These are phyloP conservation scores for Tricholoma saponaceum DNA, from an alignment of 768 basidiomycete genomes.

Conservation along the genomic window DNA sequence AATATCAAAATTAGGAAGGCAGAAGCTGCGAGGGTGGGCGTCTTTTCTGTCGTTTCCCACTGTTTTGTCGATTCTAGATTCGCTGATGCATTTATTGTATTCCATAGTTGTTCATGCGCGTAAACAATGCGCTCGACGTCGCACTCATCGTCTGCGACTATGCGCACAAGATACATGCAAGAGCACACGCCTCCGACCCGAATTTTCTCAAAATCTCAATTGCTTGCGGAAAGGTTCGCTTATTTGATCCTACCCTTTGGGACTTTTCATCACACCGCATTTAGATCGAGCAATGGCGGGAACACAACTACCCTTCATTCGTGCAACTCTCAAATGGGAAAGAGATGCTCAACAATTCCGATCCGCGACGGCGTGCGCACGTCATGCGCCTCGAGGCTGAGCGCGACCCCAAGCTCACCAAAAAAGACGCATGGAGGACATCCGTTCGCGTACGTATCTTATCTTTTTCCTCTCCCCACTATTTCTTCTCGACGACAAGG, in stretches of 20 bases:
- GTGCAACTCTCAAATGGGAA: constrained; percentile 37
- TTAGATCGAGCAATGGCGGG: constrained; percentile 91
- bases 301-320: constrained; percentile 92
- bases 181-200: constrained; percentile 77
- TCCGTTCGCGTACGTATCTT: constrained; percentile 12
- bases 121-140: constrained; percentile 90
- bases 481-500: too few relatives aligned
- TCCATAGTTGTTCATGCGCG: constrained; percentile 80
- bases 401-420: constrained; percentile 31
- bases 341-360: constrained; percentile 40
- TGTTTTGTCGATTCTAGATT: background rate
- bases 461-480: too few relatives aligned
- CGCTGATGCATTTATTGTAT: background rate
- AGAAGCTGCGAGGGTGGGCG: constrained; percentile 71
- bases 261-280: constrained; percentile 8
- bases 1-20: constrained; percentile 97
- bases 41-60: background rate
- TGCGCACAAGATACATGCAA: constrained; percentile 77
- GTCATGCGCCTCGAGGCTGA: constrained; percentile 44
- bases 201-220: constrained; percentile 80
- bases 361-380: constrained; percentile 67
- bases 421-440: constrained; percentile 25
- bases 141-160: constrained; percentile 83
- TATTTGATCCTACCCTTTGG: background rate
- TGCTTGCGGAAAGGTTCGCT: constrained; percentile 74